Evolutionary conservation across 2,329 filamentous ascomycete species (phyloP).

Genomic region (Aspergillus sojae): DNA sequence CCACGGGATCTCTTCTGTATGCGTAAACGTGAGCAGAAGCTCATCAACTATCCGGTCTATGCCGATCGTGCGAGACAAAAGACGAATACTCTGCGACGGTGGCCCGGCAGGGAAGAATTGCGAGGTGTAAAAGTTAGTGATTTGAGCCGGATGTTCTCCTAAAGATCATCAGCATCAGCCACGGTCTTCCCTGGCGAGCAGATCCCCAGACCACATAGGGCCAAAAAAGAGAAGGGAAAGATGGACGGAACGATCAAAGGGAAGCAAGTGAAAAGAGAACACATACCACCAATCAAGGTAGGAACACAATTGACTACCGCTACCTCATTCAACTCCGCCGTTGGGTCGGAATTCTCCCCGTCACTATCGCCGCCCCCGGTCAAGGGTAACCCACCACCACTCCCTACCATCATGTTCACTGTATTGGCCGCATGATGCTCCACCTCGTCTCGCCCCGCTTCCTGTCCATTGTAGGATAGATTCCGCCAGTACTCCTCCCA

Average conservation of each 20-base stretch:
- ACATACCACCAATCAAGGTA: slow-evolving; percentile 40
- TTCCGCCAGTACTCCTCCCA: slow-evolving; percentile 43
- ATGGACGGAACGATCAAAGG: no score
- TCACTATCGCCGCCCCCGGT: slow-evolving; percentile 9
- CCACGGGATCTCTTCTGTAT: slow-evolving; percentile 58
- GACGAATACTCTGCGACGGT: slow-evolving; percentile 50
- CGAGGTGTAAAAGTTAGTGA: slow-evolving; percentile 54
- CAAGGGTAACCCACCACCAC: slow-evolving; percentile 3
- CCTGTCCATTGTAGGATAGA: slow-evolving; percentile 18
- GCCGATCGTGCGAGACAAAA: slow-evolving; percentile 59
- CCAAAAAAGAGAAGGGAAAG: neutral
- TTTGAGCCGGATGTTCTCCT: slow-evolving; percentile 27
- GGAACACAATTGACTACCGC: slow-evolving; percentile 39
- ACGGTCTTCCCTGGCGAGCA: neutral
- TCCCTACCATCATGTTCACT: slow-evolving; percentile 21
- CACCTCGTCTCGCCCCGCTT: slow-evolving; percentile 20
- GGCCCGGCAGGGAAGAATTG: slow-evolving; percentile 56
- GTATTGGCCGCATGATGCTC: slow-evolving; percentile 24
- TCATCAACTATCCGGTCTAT: slow-evolving; percentile 62
- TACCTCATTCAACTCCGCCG: slow-evolving; percentile 19
- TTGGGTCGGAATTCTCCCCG: neutral
- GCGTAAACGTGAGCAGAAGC: slow-evolving; percentile 57
- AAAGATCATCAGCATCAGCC: neutral
- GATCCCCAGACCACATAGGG: neutral
- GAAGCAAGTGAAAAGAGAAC: no score